Conservation (phyloP, 768 basidiomycete genomes). For the Serpula lacrymans region DNA sequence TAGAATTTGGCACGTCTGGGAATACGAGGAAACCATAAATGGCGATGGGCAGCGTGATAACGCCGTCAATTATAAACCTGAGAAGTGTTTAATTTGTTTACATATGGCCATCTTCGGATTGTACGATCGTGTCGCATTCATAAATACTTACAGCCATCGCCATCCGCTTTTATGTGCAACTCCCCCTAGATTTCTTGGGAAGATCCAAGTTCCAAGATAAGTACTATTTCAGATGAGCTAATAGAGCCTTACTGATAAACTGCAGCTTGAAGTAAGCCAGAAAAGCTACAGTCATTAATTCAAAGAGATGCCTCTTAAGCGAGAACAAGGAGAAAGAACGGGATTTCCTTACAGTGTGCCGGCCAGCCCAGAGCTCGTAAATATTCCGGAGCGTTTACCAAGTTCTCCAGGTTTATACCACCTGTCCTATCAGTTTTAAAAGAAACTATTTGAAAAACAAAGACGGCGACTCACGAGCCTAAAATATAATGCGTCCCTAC, state of each 20-base stretch:
- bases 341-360: conserved; percentile 56
- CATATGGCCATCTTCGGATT: neutral
- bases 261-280: conserved; percentile 60
- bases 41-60: conserved; percentile 71
- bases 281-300: conserved; percentile 44
- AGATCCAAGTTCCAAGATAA: no score
- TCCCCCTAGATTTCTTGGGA: conserved; percentile 49
- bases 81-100: neutral
- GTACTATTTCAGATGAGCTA: neutral
- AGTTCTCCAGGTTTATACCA: conserved; percentile 74
- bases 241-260: conserved; percentile 48
- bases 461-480: conserved; percentile 50
- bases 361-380: conserved; percentile 58
- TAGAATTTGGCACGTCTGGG: conserved; percentile 66
- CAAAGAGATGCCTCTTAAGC: neutral
- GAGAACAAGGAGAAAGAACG: neutral
- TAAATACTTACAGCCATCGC: conserved; percentile 56
- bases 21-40: conserved; percentile 70
- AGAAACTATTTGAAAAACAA: neutral
- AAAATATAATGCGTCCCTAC: conserved; percentile 72
- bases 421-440: conserved; percentile 35
- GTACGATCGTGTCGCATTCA: conserved; percentile 1
- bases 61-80: conserved; percentile 66
- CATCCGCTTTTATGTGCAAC: conserved; percentile 54
- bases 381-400: conserved; percentile 69